Base-by-base conservation (phyloP, 371 early-diverging fungal genomes). In the Apophysomyces variabilis region DNA sequence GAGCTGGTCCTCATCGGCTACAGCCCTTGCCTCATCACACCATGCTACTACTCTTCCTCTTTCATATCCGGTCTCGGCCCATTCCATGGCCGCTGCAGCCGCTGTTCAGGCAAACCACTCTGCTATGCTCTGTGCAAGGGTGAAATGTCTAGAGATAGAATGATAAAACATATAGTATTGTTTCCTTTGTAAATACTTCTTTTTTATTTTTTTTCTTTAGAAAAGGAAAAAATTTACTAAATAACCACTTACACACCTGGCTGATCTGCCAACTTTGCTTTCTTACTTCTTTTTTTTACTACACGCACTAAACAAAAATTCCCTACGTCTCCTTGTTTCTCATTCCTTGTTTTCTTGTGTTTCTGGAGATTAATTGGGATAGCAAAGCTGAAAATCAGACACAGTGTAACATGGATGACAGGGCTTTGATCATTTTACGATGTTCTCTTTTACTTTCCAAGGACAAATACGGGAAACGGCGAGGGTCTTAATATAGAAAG, bases 1-100 rank as follows among this genome's bases (percentile, higher is more conserved):
- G 69, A 79, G 79, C 73, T 79, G 79, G 79, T 78, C 79, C 64
- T 78, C 78, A 66, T 78, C 78, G 4, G 43, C 67, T 26, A 67
- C 67, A 57, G 65, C 65, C 32, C 59, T 59, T 39, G 57, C 61
- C 13, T 72, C 57, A 50, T 66, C 63, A 37, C 59, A 58, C 45
- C 70, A 65, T 39, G 38, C 58, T 60, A 44, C 32, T 26, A 26
- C 32, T 3, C 32, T 56, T 66, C 32, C 41, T 59, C 41, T 58
- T 38, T 57, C 54, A 37, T 59, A 41, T 59, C 38, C 43, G 44
- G 56, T 38, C 38, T 41, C 71, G 43, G 61, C 65, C 38, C 37
- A 61, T 21, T 47, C 61, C n/a, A 65, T 65, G 18, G 41, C 62
- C 35, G 57, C 65, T 43, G 67, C 70, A 35, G 67, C 67, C 26